These are phyloP conservation scores for Orychophragmus violaceus DNA, from an alignment of 345 rosid genomes.

Conservation along the genomic window DNA sequence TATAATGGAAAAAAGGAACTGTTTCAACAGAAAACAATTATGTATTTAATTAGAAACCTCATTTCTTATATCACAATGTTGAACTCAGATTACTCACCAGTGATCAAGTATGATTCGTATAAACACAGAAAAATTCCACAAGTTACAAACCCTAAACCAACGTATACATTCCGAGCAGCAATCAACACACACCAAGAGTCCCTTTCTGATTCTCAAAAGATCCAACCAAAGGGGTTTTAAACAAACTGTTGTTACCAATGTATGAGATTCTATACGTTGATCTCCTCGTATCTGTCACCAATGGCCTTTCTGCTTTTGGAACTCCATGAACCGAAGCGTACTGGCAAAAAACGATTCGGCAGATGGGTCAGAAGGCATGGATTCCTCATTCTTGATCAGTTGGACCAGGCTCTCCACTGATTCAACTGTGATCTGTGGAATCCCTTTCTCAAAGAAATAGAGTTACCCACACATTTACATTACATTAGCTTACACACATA, in stretches of 20 bases:
- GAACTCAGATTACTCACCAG: too few relatives aligned
- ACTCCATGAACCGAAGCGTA: constrained; percentile 71
- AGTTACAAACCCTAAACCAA: constrained; percentile 10
- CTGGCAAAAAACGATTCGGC: constrained; percentile 77
- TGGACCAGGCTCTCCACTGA: constrained; percentile 78
- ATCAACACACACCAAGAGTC: constrained; percentile 4
- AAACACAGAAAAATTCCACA: constrained; percentile 8
- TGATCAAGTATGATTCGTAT: too few relatives aligned
- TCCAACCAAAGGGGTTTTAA: neutral
- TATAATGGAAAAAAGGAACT: neutral
- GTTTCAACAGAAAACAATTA: neutral
- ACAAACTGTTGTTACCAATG: constrained; percentile 18
- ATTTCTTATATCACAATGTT: constrained; percentile 2
- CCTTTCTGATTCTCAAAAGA: neutral
- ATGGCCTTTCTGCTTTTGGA: constrained; percentile 93
- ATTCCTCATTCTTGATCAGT: constrained; percentile 62
- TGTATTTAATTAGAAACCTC: neutral
- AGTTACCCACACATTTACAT: constrained; percentile 51
- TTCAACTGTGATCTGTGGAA: constrained; percentile 61
- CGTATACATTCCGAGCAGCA: constrained; percentile 10
- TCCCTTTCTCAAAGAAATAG: constrained; percentile 88
- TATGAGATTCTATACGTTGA: constrained; percentile 49
- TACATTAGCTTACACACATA: neutral
- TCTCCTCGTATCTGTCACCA: constrained; percentile 69
- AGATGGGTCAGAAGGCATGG: constrained; percentile 46